These are phyloP conservation scores for Lycium ferocissimum DNA, from an alignment of 257 asterid species.

Conservation along the genomic window DNA sequence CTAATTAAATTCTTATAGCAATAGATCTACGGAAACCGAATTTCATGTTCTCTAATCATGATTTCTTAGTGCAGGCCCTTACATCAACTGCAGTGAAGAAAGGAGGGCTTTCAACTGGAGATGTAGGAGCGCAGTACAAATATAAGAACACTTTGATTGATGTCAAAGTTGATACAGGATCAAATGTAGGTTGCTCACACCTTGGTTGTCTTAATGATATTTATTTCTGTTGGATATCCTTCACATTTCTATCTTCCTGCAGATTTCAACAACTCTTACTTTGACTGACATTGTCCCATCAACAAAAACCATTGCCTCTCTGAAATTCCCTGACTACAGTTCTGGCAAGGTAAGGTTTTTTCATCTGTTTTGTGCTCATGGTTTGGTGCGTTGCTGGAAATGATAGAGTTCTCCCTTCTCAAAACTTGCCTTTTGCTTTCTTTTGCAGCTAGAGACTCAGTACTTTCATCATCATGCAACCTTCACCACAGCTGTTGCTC, in stretches of 20 bases:
- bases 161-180: slow-evolving; percentile 90
- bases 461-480: slow-evolving; percentile 87
- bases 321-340: slow-evolving; percentile 73
- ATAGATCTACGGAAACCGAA: not conserved
- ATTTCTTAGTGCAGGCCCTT: slow-evolving; percentile 60
- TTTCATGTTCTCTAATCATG: slow-evolving; percentile 21
- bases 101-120: slow-evolving; percentile 87
- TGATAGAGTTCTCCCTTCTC: slow-evolving; percentile 14
- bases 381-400: slow-evolving; percentile 7
- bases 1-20: not conserved
- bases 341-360: slow-evolving; percentile 73
- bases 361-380: slow-evolving; percentile 5
- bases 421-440: not conserved
- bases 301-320: slow-evolving; percentile 67
- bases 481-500: slow-evolving; percentile 69
- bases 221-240: slow-evolving; percentile 30
- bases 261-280: slow-evolving; percentile 71
- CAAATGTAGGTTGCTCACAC: slow-evolving; percentile 60
- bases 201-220: slow-evolving; percentile 23
- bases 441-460: slow-evolving; percentile 74
- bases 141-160: slow-evolving; percentile 66
- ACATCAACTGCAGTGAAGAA: slow-evolving; percentile 80
- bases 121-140: slow-evolving; percentile 68
- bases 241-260: slow-evolving; percentile 35
- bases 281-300: slow-evolving; percentile 70